Evolutionary conservation across 2,329 filamentous ascomycete genomes (phyloP), one percentile per base, ranked within the genome.

Genomic region (Phialemonium atrogriseum): DNA sequence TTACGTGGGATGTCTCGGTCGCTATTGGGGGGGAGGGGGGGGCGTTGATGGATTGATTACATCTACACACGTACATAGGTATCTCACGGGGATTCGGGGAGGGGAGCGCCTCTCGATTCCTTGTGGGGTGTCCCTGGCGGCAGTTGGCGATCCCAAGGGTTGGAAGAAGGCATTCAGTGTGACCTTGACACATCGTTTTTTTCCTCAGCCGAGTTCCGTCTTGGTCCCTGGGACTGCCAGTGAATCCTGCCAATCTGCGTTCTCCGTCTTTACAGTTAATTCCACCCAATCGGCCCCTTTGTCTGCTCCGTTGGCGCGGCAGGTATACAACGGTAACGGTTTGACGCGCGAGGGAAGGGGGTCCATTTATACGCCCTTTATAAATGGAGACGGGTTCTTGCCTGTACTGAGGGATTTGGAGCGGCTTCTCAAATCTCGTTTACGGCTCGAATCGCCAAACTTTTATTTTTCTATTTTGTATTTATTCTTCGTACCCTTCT

Each of bases 211-310:
- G 32, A 39, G 22, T 34, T 30, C 35, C 30, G 31, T 30, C 17
- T 16, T 17, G 25, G 11, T 24, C 11, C 8, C 7, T 21, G 9
- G 21, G 27, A 28, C 17, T 17, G 29, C 28, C 16, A 22, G 10
- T 18, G 30, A 9, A 20, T 16, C 8, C 30, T 18, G 28, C 32
- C 24, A 16, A 29, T 14, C 31, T 21, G 22, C 32, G 27, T 33
- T 23, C 24, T 29, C 14, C 21, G 10, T 17, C 10, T 30, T 20
- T 26, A 32, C 31, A 26, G 25, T 27, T 14, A 32, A 34, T 37
- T 28, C 32, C 37, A 28, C 36, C 40, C 42, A 42, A 46, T 36
- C 35, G 37, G 19, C 27, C 37, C 16, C 18, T 23, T 20, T n/a
- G 18, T 31, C 30, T 22, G 16, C 20, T 31, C 19, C 25, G 16